phyloP scores from a whole-genome alignment of 495 filamentous ascomycete species.

The Podospora fimiseda region DNA sequence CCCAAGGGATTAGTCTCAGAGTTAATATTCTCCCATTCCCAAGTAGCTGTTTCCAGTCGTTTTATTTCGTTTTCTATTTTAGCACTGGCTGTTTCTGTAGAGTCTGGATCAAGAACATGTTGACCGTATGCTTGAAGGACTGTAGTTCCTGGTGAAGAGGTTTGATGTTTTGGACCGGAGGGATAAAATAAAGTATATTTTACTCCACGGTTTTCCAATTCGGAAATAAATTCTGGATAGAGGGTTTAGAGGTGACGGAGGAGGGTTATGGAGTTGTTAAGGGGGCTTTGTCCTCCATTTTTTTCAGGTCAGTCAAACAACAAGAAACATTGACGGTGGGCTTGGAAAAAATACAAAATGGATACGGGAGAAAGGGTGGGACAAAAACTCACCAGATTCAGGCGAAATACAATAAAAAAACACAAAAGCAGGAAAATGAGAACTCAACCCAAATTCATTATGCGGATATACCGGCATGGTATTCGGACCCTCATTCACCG shows the following conservation, averaged over 20 bases:
- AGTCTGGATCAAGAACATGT: constrained; percentile 41
- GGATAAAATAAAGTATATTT: constrained; percentile 36
- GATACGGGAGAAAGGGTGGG: constrained; percentile 24
- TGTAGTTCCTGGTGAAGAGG: constrained; percentile 44
- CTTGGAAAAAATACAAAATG: constrained; percentile 1
- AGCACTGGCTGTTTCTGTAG: constrained; percentile 31
- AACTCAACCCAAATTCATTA: constrained; percentile 49
- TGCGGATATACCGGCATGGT: constrained; percentile 47
- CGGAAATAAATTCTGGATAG: constrained; percentile 43
- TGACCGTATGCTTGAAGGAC: constrained; percentile 48
- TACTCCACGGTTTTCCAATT: constrained; percentile 41
- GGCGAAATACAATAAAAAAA: constrained; percentile 44
- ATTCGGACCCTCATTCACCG: constrained; percentile 49
- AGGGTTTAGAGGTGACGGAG: constrained; percentile 41
- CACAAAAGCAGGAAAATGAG: constrained; percentile 49
- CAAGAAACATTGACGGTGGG: not conserved
- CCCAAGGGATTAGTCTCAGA: constrained; percentile 19
- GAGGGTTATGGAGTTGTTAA: constrained; percentile 46
- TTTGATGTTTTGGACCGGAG: constrained; percentile 27
- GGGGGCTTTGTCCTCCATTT: constrained; percentile 45
- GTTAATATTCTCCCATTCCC: constrained; percentile 45
- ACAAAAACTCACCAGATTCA: no score
- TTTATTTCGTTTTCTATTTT: constrained; percentile 50
- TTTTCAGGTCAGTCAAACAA: constrained; percentile 2
- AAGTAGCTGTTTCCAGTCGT: constrained; percentile 38